Percentiles rank a stretch among this genome's conserved stretches.
Conservation (phyloP, 371 early-diverging fungal species). For the Lichtheimia corymbifera region DNA sequence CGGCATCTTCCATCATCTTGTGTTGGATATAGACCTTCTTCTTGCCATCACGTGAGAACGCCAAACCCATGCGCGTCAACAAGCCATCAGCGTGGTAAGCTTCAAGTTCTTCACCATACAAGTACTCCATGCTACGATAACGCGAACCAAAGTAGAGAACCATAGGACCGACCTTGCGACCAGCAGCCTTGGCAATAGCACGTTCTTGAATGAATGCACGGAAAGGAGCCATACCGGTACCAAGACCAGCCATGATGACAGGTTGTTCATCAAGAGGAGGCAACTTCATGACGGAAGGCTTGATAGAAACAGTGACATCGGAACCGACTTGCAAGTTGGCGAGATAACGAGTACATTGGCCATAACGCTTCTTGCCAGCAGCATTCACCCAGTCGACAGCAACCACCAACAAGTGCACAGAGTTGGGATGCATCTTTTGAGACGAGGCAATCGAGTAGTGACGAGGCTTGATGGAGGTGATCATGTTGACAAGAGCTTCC, state of each 20-base stretch:
- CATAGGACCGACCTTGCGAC: constrained; percentile 87
- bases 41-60: constrained; percentile 93
- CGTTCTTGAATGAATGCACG: constrained; percentile 95
- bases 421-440: constrained; percentile 81
- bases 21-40: constrained; percentile 95
- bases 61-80: constrained; percentile 82
- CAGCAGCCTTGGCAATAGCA: constrained; percentile 71
- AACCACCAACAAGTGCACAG: constrained; percentile 88
- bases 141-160: constrained; percentile 94
- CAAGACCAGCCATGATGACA: constrained; percentile 94
- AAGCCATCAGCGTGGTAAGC: constrained; percentile 87
- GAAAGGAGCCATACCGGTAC: constrained; percentile 98
- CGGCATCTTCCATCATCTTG: constrained; percentile 84
- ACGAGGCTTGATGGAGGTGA: constrained; percentile 90
- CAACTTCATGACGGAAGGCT: constrained; percentile 94
- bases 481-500: constrained; percentile 65
- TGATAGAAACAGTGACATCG: constrained; percentile 83
- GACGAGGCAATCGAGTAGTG: constrained; percentile 95
- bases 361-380: constrained; percentile 68
- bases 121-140: constrained; percentile 86
- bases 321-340: constrained; percentile 67
- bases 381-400: constrained; percentile 84
- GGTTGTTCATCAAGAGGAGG: constrained; percentile 82
- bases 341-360: constrained; percentile 92
- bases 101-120: constrained; percentile 94